Evolutionary conservation across 441 rosid genomes (phyloP), one percentile per base, ranked within the genome.

Genomic region (Oxalis stricta): DNA sequence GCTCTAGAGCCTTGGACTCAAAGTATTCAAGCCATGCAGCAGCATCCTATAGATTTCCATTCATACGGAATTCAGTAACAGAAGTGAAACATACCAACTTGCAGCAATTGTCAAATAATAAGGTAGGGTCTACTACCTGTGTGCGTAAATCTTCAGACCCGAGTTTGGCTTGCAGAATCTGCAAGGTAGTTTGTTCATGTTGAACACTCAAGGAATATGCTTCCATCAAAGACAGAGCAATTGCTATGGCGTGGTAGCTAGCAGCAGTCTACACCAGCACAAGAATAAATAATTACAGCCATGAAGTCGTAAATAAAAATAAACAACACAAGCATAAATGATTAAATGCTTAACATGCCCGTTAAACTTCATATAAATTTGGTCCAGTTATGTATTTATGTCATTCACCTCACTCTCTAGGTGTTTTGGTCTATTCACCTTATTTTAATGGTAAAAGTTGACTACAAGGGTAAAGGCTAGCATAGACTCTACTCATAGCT

Each of bases 21-120:
- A 81, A 77, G 54, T 77, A 81, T 63, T 81, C 91, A 23, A 81
- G 91, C 85, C 85, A 81, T 14, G 85, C 91, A 64, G 85, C 83
- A 24, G 91, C 91, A 64, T 81, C 91, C 91, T 81, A 56, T 49
- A 46, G 48, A 45, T 47, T 41, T 34, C 34, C 51, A 45, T 41
- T 55, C 38, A 47, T 21, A 32, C 28, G 19, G n/a, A 46, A 28
- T 35, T 43, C 20, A 63, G 51, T 33, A 56, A 29, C 26, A 33
- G 12, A 34, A 32, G 52, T 33, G 16, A 28, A n/a, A 7, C 30
- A 22, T 5, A 16, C 13, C 30, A 24, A 50, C 33, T 30, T 36
- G 20, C 41, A 52, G 21, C 44, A 52, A 35, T 15, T 22, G 38
- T 41, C 14, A 48, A 22, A 46, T 29, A 21, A 33, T 20, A 50